Evolutionary conservation across 1,284 basidiomycete species (phyloP).

Genomic region (Salmacisia buchloeana): DNA sequence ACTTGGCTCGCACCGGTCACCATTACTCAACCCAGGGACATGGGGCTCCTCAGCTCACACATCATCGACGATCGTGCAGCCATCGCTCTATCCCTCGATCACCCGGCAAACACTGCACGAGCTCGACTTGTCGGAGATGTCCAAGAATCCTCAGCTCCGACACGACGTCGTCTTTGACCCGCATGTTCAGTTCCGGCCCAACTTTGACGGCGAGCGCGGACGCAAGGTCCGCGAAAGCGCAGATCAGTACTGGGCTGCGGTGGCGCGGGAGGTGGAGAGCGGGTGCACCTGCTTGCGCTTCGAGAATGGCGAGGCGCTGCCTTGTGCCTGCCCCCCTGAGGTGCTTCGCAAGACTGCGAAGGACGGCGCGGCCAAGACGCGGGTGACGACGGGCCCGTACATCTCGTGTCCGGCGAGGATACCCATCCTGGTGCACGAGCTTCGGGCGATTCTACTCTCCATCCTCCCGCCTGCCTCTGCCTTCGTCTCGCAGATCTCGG

Average conservation of each 20-base stretch:
- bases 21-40: no score
- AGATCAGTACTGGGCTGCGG: constrained; percentile 78
- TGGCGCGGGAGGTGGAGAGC: constrained; percentile 69
- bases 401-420: constrained; percentile 62
- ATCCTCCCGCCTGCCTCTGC: constrained; percentile 60
- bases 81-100: constrained; percentile 68
- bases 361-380: not conserved
- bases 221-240: constrained; percentile 68
- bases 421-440: constrained; percentile 66
- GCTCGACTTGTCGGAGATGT: constrained; percentile 75
- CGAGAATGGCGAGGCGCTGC: constrained; percentile 44
- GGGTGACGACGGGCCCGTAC: constrained; percentile 49
- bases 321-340: constrained; percentile 46
- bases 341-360: not conserved
- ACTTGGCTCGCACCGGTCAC: no score
- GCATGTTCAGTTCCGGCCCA: constrained; percentile 51
- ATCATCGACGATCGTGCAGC: constrained; percentile 38
- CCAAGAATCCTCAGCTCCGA: constrained; percentile 81
- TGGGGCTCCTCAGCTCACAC: not conserved
- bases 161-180: constrained; percentile 80
- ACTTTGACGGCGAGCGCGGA: constrained; percentile 54
- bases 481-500: constrained; percentile 23
- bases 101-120: constrained; percentile 76
- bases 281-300: constrained; percentile 81
- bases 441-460: constrained; percentile 73